Conservation (phyloP, 768 basidiomycete genomes). For the Gloeopeniophorella convolvens region DNA sequence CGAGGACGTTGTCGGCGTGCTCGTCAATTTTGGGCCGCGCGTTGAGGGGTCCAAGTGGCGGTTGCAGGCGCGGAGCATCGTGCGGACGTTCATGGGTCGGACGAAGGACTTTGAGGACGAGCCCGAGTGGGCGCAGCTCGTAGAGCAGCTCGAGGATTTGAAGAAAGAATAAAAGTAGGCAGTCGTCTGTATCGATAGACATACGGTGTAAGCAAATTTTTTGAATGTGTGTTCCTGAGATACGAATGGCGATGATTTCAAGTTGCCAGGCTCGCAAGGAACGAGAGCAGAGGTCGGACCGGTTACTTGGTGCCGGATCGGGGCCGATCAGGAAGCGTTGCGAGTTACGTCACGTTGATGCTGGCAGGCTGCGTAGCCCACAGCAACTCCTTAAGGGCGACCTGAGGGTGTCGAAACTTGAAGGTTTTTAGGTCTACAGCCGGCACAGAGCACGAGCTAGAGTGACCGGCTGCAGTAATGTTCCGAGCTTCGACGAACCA, state of each 20-base stretch:
- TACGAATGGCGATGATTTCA: neutral
- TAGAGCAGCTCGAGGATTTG: constrained; percentile 60
- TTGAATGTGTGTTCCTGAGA: neutral
- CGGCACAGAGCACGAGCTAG: too few relatives aligned
- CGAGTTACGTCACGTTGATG: too few relatives aligned
- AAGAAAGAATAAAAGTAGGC: constrained; percentile 33
- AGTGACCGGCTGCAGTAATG: too few relatives aligned
- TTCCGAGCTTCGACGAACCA: too few relatives aligned
- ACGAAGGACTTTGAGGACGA: constrained; percentile 86
- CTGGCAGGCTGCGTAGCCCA: too few relatives aligned
- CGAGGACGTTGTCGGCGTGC: constrained; percentile 74
- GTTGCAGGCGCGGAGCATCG: constrained; percentile 78
- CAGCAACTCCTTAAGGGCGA: too few relatives aligned
- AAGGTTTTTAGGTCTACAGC: too few relatives aligned
- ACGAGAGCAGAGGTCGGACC: too few relatives aligned
- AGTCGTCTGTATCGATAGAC: neutral
- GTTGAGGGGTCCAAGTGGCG: constrained; percentile 64
- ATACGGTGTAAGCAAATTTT: neutral
- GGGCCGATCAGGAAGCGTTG: too few relatives aligned
- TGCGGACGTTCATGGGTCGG: constrained; percentile 84
- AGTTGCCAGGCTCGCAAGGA: too few relatives aligned
- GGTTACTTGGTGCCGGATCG: too few relatives aligned
- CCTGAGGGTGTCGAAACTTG: too few relatives aligned
- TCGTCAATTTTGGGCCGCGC: constrained; percentile 77
- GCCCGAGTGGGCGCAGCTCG: constrained; percentile 70